Evolutionary conservation across 1,284 basidiomycete genomes (phyloP), one percentile per base, ranked within the genome.

Genomic region (Naganishia albida): DNA sequence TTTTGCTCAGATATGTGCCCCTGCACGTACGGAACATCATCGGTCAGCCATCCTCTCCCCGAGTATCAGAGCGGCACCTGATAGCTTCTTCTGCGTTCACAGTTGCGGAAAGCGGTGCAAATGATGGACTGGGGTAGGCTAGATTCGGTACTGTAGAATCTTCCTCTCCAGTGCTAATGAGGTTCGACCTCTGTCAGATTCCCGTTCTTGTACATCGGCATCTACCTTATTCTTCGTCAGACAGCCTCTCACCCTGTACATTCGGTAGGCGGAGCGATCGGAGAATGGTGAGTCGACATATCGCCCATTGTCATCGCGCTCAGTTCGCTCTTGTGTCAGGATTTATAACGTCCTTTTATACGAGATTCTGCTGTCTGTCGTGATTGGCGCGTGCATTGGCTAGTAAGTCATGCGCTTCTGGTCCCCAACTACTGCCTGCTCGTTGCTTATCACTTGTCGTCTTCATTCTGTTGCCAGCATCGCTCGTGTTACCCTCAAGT

Each of bases 191-290:
- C 39, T 2, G 26, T 16, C 28, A 67, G 69, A 0, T 98, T 93
- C 76, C 95, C 95, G 0, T 98, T 98, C 78, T 82, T 99, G 39
- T 98, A 88, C 79, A 84, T 99, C 60, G 86, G 91, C 0, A 83
- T 98, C 3, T 98, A 95, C 76, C 85, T 98, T 63, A 86, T 90
- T 62, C 90, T 67, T 85, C 89, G 72, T 63, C 73, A 34, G 81
- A 84, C 51, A 83, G 65, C 72, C 0, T 48, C 39, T 7, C 72
- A 79, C 63, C 72, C 71, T 2, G 59, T 68, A 10, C 71, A 75
- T 63, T 71, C 70, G 2, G 63, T 87, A 1, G 85, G 86, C 1
- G 78, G 81, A 30, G 90, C 90, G 0, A 79, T 93, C 2, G 83
- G 72, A 1, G 72, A 77, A 67, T 80, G 78, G 93, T 88, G 26